Percentiles rank a stretch among this genome's conserved stretches.
These are phyloP conservation scores for Exidia glandulosa DNA, from an alignment of 768 basidiomycete genomes.

Conservation along the genomic window DNA sequence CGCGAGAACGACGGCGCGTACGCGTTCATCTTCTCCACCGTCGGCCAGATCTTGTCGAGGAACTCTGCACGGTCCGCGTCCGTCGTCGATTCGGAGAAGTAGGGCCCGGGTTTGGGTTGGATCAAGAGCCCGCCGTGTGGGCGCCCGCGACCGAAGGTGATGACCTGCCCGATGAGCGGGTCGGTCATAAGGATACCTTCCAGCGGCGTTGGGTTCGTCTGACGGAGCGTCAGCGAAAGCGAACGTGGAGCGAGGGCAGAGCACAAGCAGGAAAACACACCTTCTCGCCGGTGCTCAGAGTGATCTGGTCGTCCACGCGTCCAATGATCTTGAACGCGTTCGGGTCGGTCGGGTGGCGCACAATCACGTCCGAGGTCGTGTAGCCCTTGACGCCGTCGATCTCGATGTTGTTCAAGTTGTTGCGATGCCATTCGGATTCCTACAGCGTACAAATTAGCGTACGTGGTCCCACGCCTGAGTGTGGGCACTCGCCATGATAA, in stretches of 20 bases:
- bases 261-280: constrained; percentile 10
- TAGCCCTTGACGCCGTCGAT: constrained; percentile 22
- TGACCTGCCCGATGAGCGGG: constrained; percentile 6
- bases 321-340: constrained; percentile 28
- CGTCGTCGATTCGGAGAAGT: constrained; percentile 20
- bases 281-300: constrained; percentile 30
- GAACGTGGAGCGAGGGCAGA: neutral
- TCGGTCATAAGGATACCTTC: constrained; percentile 9
- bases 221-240: constrained; percentile 11
- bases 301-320: constrained; percentile 36
- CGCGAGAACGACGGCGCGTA: constrained; percentile 16
- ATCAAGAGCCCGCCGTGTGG: constrained; percentile 25
- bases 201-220: constrained; percentile 30
- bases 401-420: constrained; percentile 20
- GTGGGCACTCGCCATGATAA: neutral
- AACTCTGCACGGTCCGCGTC: constrained; percentile 18
- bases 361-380: constrained; percentile 29
- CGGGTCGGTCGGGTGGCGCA: constrained; percentile 28
- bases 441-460: constrained; percentile 1
- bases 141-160: constrained; percentile 21
- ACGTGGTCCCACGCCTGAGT: neutral
- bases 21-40: constrained; percentile 21
- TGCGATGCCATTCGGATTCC: constrained; percentile 13
- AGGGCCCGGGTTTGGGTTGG: constrained; percentile 25
- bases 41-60: constrained; percentile 29